Conservation (phyloP, 345 rosid species). For the Salix purpurea region DNA sequence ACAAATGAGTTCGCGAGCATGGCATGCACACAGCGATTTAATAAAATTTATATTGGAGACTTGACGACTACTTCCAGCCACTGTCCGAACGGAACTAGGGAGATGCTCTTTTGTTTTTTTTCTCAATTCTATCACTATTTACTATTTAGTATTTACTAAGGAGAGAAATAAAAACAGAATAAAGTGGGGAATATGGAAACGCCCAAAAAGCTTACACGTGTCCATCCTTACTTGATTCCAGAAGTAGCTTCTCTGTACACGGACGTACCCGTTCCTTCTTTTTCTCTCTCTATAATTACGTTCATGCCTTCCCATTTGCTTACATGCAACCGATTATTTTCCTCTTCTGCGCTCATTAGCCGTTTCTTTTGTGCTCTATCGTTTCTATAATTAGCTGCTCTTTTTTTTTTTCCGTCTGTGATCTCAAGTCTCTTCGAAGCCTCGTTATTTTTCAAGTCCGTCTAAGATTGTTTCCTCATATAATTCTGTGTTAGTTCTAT, state of each 20-base stretch:
- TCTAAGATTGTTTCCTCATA: neutral
- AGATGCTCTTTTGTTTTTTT: neutral
- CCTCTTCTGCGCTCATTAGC: neutral
- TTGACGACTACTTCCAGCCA: neutral
- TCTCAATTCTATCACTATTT: neutral
- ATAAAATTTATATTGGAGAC: no score
- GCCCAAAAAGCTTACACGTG: neutral
- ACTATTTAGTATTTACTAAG: neutral
- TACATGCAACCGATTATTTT: neutral
- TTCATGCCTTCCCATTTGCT: neutral
- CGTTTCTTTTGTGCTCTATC: neutral
- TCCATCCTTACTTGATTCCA: neutral
- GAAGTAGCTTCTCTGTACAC: neutral
- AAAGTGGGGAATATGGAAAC: no score
- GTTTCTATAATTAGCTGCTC: neutral
- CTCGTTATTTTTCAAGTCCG: neutral
- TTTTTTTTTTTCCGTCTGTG: neutral
- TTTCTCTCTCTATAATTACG: conserved; percentile 20
- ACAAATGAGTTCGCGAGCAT: no score
- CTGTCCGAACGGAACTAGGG: neutral
- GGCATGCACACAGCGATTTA: no score
- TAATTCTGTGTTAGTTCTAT: neutral
- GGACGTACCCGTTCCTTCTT: neutral
- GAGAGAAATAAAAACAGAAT: neutral
- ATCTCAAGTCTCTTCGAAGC: no score